A percentile compares a stretch with the other conserved stretches of the same genome.
These are phyloP conservation scores for Prunus mongolica DNA, from an alignment of 306 rosid genomes.

Conservation along the genomic window DNA sequence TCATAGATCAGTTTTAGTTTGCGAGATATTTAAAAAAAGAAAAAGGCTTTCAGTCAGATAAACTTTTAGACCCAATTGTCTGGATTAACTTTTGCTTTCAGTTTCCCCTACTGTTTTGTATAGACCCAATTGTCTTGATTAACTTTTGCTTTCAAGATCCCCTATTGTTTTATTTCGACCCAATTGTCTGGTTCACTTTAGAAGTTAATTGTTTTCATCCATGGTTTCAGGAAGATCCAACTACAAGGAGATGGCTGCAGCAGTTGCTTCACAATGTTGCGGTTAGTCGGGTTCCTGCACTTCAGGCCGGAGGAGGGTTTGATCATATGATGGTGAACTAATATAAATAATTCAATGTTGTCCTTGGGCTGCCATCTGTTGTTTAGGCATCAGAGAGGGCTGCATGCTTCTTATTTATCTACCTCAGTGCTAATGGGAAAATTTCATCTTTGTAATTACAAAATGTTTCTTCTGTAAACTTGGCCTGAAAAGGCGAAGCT, in stretches of 20 bases:
- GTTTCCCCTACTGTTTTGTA: background rate
- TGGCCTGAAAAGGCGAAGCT: background rate
- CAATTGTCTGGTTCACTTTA: background rate
- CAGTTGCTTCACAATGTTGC: conserved; percentile 66
- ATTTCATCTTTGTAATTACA: background rate
- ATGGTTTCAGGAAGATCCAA: conserved; percentile 63
- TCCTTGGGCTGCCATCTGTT: conserved; percentile 3
- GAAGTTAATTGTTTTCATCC: background rate
- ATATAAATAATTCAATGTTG: background rate
- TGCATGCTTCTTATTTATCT: background rate
- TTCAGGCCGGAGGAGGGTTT: conserved; percentile 52
- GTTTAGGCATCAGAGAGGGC: conserved; percentile 10
- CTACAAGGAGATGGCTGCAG: conserved; percentile 67
- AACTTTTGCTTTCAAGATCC: background rate
- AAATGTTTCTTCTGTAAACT: background rate
- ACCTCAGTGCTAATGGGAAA: conserved; percentile 5
- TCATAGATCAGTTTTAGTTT: background rate
- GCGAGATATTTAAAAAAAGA: background rate
- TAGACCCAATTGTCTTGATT: background rate
- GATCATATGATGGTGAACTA: conserved; percentile 45
- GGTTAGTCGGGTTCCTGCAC: conserved; percentile 36
- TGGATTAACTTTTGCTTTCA: background rate
- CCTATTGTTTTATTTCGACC: conserved; percentile 1
- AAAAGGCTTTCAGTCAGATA: background rate
- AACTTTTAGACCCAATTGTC: too few relatives aligned